Evolutionary conservation across 73 alveolate genomes (phyloP).

Genomic region (Tetrahymena malaccensis): DNA sequence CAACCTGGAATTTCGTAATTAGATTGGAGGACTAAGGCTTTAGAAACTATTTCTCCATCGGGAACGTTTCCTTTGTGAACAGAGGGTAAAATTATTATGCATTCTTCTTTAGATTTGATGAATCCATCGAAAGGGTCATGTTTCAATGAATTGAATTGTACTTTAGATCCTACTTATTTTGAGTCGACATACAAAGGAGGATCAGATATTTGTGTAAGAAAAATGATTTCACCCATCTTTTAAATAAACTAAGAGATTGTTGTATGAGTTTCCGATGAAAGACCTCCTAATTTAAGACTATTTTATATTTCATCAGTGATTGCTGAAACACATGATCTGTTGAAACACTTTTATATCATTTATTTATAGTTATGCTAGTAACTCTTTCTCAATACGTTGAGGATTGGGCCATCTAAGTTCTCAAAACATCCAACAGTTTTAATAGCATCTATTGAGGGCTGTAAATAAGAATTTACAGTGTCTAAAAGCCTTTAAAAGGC

Average conservation of each 20-base stretch:
- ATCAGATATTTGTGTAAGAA: conserved; percentile 57
- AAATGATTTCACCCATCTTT: conserved; percentile 59
- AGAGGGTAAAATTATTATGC: conserved; percentile 81
- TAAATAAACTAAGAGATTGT: conserved; percentile 46
- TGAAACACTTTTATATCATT: conserved; percentile 51
- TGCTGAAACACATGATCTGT: conserved; percentile 42
- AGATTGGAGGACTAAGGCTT: background rate
- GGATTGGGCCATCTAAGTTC: conserved; percentile 86
- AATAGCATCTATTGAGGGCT: conserved; percentile 72
- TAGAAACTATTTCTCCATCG: background rate
- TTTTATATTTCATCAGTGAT: conserved; percentile 63
- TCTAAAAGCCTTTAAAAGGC: conserved; percentile 60
- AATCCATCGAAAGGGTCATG: conserved; percentile 96
- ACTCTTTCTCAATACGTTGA: conserved; percentile 85
- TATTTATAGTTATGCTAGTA: conserved; percentile 83
- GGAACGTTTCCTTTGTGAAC: conserved; percentile 56
- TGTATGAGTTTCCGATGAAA: conserved; percentile 45
- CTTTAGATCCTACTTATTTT: conserved; percentile 80
- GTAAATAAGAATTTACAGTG: conserved; percentile 57
- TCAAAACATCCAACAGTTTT: conserved; percentile 60
- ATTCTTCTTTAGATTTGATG: conserved; percentile 78
- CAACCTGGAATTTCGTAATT: background rate
- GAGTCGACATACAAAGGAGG: conserved; percentile 79
- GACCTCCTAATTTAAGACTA: conserved; percentile 42
- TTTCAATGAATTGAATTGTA: conserved; percentile 68